These are phyloP conservation scores for Leccinum pallidistipes DNA, from an alignment of 1,284 basidiomycete genomes.

Conservation along the genomic window DNA sequence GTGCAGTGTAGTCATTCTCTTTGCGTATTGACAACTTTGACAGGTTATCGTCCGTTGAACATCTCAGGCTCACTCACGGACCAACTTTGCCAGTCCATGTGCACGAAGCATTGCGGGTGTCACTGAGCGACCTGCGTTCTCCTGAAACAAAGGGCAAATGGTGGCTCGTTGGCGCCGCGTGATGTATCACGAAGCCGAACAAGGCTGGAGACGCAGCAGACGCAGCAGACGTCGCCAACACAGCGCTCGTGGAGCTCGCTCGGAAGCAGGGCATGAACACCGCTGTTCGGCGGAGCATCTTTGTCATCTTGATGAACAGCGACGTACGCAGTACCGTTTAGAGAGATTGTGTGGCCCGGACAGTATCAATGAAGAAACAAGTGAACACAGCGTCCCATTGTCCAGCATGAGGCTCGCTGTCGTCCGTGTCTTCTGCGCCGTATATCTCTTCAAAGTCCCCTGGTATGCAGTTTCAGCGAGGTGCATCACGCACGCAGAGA, in stretches of 20 bases:
- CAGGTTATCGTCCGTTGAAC: constrained; percentile 52
- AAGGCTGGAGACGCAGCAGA: too few species aligned
- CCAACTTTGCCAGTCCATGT: constrained; percentile 56
- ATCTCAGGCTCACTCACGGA: background rate
- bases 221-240: too few species aligned
- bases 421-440: constrained; percentile 49
- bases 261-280: too few species aligned
- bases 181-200: constrained; percentile 35
- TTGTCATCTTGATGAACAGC: too few species aligned
- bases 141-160: constrained; percentile 89
- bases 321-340: too few species aligned
- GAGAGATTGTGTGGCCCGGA: background rate
- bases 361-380: constrained; percentile 98
- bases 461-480: constrained; percentile 25
- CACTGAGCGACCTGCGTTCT: constrained; percentile 78
- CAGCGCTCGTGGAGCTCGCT: too few species aligned
- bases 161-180: constrained; percentile 98
- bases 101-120: constrained; percentile 83
- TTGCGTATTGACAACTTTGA: constrained; percentile 8
- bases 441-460: constrained; percentile 95
- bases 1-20: background rate
- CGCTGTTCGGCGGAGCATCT: too few species aligned
- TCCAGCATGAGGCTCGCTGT: constrained; percentile 65
- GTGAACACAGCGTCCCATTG: constrained; percentile 91
- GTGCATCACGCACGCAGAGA: background rate